Base-by-base conservation (phyloP, 768 basidiomycete genomes). In the Phaeolepiota aurea region DNA sequence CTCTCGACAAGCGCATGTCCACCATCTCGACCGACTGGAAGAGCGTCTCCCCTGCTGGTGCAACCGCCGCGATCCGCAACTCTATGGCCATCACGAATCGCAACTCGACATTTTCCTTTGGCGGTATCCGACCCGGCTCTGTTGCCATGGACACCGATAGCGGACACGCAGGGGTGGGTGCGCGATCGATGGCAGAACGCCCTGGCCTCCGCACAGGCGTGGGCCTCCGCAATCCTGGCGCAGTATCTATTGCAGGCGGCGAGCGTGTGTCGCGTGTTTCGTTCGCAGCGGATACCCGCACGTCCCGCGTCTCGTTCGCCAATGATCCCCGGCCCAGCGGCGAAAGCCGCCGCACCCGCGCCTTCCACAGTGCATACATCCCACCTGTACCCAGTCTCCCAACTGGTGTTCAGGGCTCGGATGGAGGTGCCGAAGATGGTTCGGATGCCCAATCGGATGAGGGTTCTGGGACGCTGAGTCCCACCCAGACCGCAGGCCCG, bases 1-100 rank as follows among this genome's bases (percentile, higher is more conserved):
- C 66, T 7, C 58, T 90, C 56, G 87, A 90, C 63, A 78, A 77
- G 57, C 82, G 87, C 57, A 88, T 90, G 87, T 82, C 78, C 2
- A 84, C 81, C 37, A 85, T 88, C 48, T 80, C 78, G 4, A 63
- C 71, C 14, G 82, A 87, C 52, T 89, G 87, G 87, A 82, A 80
- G 56, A 69, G 72, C 32, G 77, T 87, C 49, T 75, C 80, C 5
- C 64, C 68, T 3, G 79, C 74, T 3, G 87, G 84, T 36, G 87
- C 86, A 1, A 65, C 68, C 15, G 83, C 79, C 22, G 87, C 84
- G 9, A 81, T 90, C 47, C 75, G 86, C 44, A 71, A 69, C 48
- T 79, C 76, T 32, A 78, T 86, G 20, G 79, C 79, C 3, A 59
- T 72, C 23, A 56, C 52, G 12, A 55, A 57, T 34, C 66, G 75